Percentiles rank a stretch among this genome's conserved stretches.
Conservation (phyloP, 2,329 filamentous ascomycete genomes). For the Alternaria conjuncta region DNA sequence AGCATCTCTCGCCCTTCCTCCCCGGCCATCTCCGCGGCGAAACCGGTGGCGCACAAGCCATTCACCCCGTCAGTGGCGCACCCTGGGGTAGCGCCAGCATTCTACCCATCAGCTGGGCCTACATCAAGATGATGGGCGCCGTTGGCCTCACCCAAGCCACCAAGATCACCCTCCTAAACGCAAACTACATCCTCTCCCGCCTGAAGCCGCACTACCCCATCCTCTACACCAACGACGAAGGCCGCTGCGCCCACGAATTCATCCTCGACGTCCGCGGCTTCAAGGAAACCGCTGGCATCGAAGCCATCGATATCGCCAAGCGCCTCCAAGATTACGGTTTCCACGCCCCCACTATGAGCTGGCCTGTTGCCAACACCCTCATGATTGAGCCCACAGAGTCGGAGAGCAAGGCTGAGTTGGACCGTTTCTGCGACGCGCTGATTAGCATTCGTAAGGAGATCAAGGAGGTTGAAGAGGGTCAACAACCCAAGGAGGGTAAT, state of each 20-base stretch:
- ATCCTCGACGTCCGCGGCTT: conserved; percentile 89
- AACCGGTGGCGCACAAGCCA: conserved; percentile 62
- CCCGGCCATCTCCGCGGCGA: conserved; percentile 72
- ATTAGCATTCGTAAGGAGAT: conserved; percentile 89
- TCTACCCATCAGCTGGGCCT: conserved; percentile 91
- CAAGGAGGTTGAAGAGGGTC: conserved; percentile 78
- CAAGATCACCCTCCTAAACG: conserved; percentile 91
- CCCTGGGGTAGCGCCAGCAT: conserved; percentile 90
- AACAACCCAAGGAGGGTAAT: conserved; percentile 75
- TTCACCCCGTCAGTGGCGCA: conserved; percentile 79
- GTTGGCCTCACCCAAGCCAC: conserved; percentile 86
- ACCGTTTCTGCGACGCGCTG: conserved; percentile 89
- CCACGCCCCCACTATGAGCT: conserved; percentile 96
- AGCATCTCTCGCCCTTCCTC: conserved; percentile 77
- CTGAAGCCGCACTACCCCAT: conserved; percentile 87
- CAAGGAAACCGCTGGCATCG: conserved; percentile 80
- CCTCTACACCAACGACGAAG: conserved; percentile 88
- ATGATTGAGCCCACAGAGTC: conserved; percentile 99
- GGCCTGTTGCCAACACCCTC: conserved; percentile 91
- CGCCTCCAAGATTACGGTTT: conserved; percentile 97
- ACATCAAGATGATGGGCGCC: conserved; percentile 91
- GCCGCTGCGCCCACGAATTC: conserved; percentile 95
- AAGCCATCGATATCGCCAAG: conserved; percentile 95
- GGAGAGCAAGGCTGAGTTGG: conserved; percentile 89
- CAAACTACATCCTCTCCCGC: conserved; percentile 92